These are phyloP conservation scores for Kernera saxatilis DNA, from an alignment of 345 rosid species.

Conservation along the genomic window DNA sequence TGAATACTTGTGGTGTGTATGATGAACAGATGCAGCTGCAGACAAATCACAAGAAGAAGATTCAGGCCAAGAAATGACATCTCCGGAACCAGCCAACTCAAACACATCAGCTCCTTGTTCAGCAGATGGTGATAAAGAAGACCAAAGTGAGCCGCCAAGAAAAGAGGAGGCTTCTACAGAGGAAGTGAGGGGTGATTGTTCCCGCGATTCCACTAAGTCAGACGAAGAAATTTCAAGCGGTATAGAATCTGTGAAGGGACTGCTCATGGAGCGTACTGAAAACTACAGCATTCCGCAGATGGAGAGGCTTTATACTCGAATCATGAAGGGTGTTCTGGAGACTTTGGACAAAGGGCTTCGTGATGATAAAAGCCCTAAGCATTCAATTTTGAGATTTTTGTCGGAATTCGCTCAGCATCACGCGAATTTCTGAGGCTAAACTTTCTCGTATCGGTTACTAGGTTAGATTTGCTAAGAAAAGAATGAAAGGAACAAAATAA, in stretches of 20 bases:
- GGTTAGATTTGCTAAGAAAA: constrained; percentile 16
- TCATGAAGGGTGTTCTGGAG: constrained; percentile 71
- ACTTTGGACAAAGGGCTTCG: constrained; percentile 38
- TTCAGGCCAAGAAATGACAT: constrained; percentile 33
- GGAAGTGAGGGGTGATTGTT: constrained; percentile 19
- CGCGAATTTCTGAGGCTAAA: constrained; percentile 58
- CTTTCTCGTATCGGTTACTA: constrained; percentile 15
- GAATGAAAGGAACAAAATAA: constrained; percentile 2
- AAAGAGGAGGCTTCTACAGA: constrained; percentile 5
- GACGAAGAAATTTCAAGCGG: constrained; percentile 44
- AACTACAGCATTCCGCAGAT: constrained; percentile 72
- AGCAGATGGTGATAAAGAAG: constrained; percentile 25
- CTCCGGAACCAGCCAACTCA: constrained; percentile 34
- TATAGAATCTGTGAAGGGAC: constrained; percentile 40
- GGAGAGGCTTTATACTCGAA: constrained; percentile 70
- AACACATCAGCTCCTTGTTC: constrained; percentile 34
- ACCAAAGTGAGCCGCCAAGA: constrained; percentile 3
- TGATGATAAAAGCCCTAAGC: constrained; percentile 42
- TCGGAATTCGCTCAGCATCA: constrained; percentile 58
- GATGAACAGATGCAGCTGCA: constrained; percentile 42
- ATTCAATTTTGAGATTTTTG: constrained; percentile 83
- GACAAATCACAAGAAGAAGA: constrained; percentile 48
- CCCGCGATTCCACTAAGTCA: constrained; percentile 26
- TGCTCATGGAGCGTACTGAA: constrained; percentile 50
- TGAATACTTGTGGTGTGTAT: not conserved